These are phyloP conservation scores for Malus sylvestris DNA, from an alignment of 306 rosid genomes.

Conservation along the genomic window DNA sequence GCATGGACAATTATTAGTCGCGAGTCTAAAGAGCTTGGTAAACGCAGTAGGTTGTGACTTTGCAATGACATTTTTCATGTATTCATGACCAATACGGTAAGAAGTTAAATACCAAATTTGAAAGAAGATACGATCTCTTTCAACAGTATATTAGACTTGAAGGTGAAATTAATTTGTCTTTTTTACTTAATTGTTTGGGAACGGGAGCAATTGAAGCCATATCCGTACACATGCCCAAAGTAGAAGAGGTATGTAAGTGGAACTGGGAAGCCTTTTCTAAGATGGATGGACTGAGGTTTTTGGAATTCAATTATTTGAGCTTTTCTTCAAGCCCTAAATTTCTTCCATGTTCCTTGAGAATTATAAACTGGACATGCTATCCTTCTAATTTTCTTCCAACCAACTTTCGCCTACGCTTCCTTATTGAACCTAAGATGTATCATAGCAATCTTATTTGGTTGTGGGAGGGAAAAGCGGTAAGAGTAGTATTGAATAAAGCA, in stretches of 20 bases:
- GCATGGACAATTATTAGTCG: not conserved
- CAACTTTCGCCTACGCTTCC: not conserved
- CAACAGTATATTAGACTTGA: not conserved
- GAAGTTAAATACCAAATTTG: not conserved
- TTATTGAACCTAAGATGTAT: not conserved
- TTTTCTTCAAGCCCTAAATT: not conserved
- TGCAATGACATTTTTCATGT: no score
- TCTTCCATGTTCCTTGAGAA: conserved; percentile 3
- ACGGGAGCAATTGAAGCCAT: conserved; percentile 6
- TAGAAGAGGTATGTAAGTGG: conserved; percentile 13
- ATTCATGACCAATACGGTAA: not conserved
- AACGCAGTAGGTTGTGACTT: no score
- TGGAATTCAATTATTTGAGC: not conserved
- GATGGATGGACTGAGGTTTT: conserved; percentile 6
- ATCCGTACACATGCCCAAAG: not conserved
- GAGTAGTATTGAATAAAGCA: no score
- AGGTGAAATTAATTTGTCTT: not conserved
- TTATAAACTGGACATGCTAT: not conserved
- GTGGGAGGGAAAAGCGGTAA: conserved; percentile 6
- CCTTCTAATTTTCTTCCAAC: conserved; percentile 1
- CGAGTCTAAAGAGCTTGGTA: not conserved
- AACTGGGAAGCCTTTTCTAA: not conserved
- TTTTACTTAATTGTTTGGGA: not conserved
- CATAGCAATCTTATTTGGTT: not conserved
- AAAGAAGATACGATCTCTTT: not conserved